Evolutionary conservation across 75 land plant genomes (phyloP).

Genomic region (Chamaecyparis obtusa): DNA sequence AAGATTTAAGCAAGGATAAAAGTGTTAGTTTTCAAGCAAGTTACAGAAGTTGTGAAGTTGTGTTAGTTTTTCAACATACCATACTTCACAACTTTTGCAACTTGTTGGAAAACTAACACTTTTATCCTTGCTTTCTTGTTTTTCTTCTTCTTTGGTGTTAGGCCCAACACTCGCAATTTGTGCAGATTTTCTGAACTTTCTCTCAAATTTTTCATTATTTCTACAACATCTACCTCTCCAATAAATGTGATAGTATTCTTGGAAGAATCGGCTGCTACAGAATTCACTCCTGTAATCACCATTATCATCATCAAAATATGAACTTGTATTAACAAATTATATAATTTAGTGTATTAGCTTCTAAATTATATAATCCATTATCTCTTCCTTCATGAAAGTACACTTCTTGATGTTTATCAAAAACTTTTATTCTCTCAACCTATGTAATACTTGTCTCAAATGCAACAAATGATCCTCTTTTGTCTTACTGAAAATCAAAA

Average conservation of each 20-base stretch:
- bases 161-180: constrained; percentile 4
- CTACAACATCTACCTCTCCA: constrained; percentile 48
- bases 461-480: no score
- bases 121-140: background rate
- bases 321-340: no score
- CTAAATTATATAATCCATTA: no score
- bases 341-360: no score
- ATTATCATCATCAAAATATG: no score
- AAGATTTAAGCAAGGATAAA: background rate
- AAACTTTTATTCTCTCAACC: no score
- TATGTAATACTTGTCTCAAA: no score
- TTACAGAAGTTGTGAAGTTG: background rate
- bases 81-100: background rate
- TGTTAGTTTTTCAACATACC: no score
- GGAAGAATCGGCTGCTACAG: constrained; percentile 28
- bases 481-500: no score
- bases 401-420: no score
- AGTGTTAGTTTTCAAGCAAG: background rate
- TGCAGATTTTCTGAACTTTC: background rate
- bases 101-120: background rate
- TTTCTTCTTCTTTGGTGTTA: background rate
- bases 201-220: background rate
- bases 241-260: constrained; percentile 31
- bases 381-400: no score
- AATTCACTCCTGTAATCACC: no score